Evolutionary conservation across 2,329 filamentous ascomycete genomes (phyloP), one percentile per base, ranked within the genome.

Genomic region (Aureobasidium sp.): DNA sequence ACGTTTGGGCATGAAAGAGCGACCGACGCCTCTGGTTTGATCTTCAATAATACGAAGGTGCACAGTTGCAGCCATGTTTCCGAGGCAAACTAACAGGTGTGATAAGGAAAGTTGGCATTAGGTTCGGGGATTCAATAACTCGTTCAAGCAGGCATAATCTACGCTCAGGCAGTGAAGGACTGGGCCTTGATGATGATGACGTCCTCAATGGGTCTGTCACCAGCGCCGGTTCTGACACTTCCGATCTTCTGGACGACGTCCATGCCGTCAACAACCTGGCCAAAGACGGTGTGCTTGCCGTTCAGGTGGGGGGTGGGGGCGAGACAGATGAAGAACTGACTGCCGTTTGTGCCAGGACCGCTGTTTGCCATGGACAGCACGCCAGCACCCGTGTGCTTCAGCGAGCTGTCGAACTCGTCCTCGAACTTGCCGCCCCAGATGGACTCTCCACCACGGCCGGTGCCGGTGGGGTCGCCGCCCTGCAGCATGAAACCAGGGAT

Each of bases 401-500:
- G 66, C 1, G 89, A 95, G 72, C 84, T 86, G 12, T 68, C 75
- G 66, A 96, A 96, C 74, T 98, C 93, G 66, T 98, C 93, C 4
- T 83, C 81, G 65, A 97, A 97, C 41, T 82, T 79, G 62, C 86
- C 83, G 54, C 90, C 89, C 74, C 94, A 97, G 68, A 97, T 95
- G 11, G 54, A 56, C 61, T 81, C 87, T 11, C 84, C 85, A 7
- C 93, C 93, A 0, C 88, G 94, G 45, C 93, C 93, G 69, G 97
- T 88, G 48, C 90, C 88, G 38, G 95, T 75, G 69, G 97, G 97
- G 70, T 98, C 93, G 53, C 93, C 93, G 40, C 93, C 91, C 70
- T 98, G 93, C 63, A 93, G 87, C 91, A 97, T 97, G 74, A 97
- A 96, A 64, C 87, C 86, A 72, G 87, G 88, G 69, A 96, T 95